These are phyloP conservation scores for Neotropicomus parvogracilis DNA, from an alignment of 1,284 basidiomycete genomes.

Conservation along the genomic window DNA sequence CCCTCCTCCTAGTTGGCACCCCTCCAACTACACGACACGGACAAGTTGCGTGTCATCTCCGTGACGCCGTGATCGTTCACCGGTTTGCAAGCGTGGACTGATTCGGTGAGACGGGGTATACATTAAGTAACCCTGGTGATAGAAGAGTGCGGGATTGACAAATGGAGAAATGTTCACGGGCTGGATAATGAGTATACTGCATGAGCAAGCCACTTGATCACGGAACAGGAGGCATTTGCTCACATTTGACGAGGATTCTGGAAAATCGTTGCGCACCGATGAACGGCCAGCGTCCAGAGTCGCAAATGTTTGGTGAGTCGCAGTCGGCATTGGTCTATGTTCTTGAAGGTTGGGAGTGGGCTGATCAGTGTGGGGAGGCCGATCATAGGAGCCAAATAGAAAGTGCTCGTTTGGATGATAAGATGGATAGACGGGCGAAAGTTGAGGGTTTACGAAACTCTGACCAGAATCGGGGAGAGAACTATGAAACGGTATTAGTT, in stretches of 20 bases:
- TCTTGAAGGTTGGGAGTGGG: neutral
- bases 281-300: fast-evolving
- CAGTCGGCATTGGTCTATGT: neutral
- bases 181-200: neutral
- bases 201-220: conserved; percentile 1
- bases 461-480: neutral
- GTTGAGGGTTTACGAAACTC: neutral
- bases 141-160: neutral
- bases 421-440: too few species aligned
- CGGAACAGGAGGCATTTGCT: neutral
- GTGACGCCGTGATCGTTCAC: conserved; percentile 19
- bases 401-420: fast-evolving
- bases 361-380: neutral
- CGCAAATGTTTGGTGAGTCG: neutral
- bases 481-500: conserved; percentile 9
- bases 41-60: fast-evolving
- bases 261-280: neutral
- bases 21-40: conserved; percentile 15
- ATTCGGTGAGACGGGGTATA: too few species aligned
- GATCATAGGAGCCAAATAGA: neutral
- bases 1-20: conserved; percentile 8
- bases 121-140: fast-evolving
- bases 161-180: neutral
- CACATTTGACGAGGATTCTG: neutral
- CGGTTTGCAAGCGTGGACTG: too few species aligned